Percentiles rank a stretch among this genome's conserved stretches.
Evolutionary conservation across 345 rosid species (phyloP).

Genomic region (Anastatica hierochuntica): DNA sequence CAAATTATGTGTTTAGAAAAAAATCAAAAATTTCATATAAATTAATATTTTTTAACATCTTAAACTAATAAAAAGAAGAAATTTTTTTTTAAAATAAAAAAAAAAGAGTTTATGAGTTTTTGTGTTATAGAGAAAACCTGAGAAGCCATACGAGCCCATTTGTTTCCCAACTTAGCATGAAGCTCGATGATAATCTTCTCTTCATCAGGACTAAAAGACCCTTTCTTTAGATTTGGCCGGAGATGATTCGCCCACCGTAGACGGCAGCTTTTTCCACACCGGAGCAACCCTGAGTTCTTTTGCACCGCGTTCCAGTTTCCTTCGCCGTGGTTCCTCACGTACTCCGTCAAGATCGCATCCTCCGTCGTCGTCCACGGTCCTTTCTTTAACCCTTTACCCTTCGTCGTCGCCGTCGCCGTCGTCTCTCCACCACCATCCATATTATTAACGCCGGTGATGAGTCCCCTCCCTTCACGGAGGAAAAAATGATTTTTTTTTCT

Average conservation of each 20-base stretch:
- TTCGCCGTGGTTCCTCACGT: constrained; percentile 66
- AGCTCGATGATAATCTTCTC: constrained; percentile 67
- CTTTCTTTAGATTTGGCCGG: constrained; percentile 75
- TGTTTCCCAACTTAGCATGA: constrained; percentile 72
- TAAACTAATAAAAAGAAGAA: neutral
- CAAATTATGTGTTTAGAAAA: constrained; percentile 6
- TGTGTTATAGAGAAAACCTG: too few species aligned
- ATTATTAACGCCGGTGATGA: constrained; percentile 3
- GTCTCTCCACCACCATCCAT: constrained; percentile 24
- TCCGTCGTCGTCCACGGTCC: constrained; percentile 84
- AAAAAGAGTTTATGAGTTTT: too few species aligned
- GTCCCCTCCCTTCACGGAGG: constrained; percentile 25
- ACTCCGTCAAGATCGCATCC: constrained; percentile 60
- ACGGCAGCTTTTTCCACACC: constrained; percentile 86
- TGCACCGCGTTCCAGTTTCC: constrained; percentile 83
- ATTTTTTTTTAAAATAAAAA: neutral
- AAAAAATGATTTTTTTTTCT: neutral
- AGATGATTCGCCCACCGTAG: constrained; percentile 90
- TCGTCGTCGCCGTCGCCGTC: too few species aligned
- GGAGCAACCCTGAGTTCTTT: constrained; percentile 57
- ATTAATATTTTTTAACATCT: too few species aligned
- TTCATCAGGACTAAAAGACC: constrained; percentile 57
- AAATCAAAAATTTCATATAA: neutral
- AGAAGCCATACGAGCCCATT: constrained; percentile 96
- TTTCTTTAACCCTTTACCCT: constrained; percentile 43